A percentile compares a stretch with the other conserved stretches of the same genome.
phyloP scores from a whole-genome alignment of 148 eudicot genomes.

The Rhododendron kiyosumense region DNA sequence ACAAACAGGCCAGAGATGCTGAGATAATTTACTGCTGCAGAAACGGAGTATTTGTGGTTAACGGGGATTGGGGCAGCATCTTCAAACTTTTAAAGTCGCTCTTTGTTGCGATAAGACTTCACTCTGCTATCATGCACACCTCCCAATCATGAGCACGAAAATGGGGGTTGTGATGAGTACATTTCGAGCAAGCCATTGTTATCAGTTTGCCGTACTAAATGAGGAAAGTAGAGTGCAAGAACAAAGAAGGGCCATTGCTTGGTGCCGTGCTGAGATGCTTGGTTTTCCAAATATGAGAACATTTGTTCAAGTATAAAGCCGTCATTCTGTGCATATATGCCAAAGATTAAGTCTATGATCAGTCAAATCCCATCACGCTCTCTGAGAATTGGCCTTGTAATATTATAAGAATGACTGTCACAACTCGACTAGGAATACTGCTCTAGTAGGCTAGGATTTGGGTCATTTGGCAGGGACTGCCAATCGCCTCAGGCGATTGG shows the following conservation, averaged over 20 bases:
- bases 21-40: background rate
- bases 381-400: background rate
- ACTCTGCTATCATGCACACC: background rate
- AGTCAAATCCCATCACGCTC: background rate
- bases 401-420: background rate
- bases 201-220: background rate
- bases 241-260: background rate
- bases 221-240: background rate
- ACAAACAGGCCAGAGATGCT: background rate
- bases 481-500: background rate
- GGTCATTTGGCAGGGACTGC: background rate
- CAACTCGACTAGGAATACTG: background rate
- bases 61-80: background rate
- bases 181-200: background rate
- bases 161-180: background rate
- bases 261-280: background rate
- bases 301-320: background rate
- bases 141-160: background rate
- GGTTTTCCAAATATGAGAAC: background rate
- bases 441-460: background rate
- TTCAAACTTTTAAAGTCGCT: background rate
- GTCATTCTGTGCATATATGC: background rate
- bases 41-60: background rate
- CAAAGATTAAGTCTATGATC: background rate
- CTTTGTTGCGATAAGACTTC: background rate